Evolutionary conservation across 306 rosid genomes (phyloP), one percentile per base, ranked within the genome.

Genomic region (Hylodesmum podocarpum): DNA sequence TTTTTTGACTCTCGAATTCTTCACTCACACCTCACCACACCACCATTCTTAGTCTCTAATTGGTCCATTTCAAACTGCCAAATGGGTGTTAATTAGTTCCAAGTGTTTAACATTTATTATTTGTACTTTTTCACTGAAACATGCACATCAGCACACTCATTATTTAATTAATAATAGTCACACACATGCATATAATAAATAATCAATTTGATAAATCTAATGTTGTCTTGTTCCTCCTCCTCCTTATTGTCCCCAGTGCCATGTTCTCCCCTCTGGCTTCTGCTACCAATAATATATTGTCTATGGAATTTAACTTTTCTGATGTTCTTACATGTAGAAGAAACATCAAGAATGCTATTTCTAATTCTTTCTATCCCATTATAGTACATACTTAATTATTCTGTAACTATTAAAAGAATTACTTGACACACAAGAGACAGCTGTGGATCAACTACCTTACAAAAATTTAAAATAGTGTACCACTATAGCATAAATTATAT

Each of bases 231-330:
- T 64, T 64, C 49, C 29, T 37, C 70, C 66, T 64, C 70, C 70
- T 64, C 70, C 70, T 64, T 64, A 64, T 64, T 64, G 70, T 64
- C 70, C 68, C 70, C 49, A 36, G 70, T 64, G 27, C 16, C 70
- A 64, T 64, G 70, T 64, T 64, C 70, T 64, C 70, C 18, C 70
- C 49, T 36, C 69, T 63, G 69, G 8, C 46, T 47, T 63, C 18
- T 64, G 49, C 70, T 64, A 64, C 80, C 85, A 69, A 55, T 73
- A 78, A 11, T 76, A 73, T 68, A 66, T 84, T 71, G 47, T 66
- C 77, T 33, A 54, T 66, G 8, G 11, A 54, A 81, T 78, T 82
- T 80, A 82, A 80, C 90, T 81, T 89, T 86, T 75, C 53, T 72
- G 51, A 62, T 63, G 84, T 39, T 72, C 55, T 58, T 82, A 76